Percentiles rank a stretch among this genome's conserved stretches.
Evolutionary conservation across 2,329 filamentous ascomycete genomes (phyloP).

Genomic region (Cordyceps fumosorosea): DNA sequence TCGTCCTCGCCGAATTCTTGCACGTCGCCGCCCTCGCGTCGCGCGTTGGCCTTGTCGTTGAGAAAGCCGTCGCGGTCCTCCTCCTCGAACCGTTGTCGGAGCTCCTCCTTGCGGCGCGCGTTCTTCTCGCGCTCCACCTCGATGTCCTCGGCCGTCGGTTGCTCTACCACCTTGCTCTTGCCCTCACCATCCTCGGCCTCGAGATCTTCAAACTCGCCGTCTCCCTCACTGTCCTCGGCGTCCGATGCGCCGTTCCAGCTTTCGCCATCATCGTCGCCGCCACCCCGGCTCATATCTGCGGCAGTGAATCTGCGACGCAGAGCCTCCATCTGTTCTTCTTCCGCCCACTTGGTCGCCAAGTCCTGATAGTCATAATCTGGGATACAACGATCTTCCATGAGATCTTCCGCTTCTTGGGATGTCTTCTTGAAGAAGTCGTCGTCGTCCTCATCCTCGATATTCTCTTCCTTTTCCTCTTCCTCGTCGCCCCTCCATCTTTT

Average conservation of each 20-base stretch:
- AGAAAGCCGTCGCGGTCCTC: conserved; percentile 95
- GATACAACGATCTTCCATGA: conserved; percentile 72
- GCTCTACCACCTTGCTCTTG: conserved; percentile 26
- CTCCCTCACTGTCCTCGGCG: conserved; percentile 45
- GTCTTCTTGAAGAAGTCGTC: conserved; percentile 61
- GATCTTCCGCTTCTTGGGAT: conserved; percentile 59
- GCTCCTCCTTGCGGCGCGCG: conserved; percentile 85
- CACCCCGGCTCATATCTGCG: conserved; percentile 43
- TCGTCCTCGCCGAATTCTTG: conserved; percentile 94
- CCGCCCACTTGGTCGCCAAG: conserved; percentile 79
- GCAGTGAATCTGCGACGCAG: conserved; percentile 72
- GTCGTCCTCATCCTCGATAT: conserved; percentile 51
- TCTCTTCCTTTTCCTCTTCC: conserved; percentile 48
- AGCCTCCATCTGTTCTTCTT: conserved; percentile 67
- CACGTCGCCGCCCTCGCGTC: conserved; percentile 57
- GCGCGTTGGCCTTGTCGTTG: conserved; percentile 77
- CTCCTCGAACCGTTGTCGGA: conserved; percentile 91
- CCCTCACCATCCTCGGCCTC: conserved; percentile 62
- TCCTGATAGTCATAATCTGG: conserved; percentile 74
- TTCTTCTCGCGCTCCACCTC: conserved; percentile 88
- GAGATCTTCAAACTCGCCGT: conserved; percentile 48
- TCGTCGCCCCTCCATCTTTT: conserved; percentile 71
- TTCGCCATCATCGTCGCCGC: conserved; percentile 38
- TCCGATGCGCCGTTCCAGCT: conserved; percentile 47
- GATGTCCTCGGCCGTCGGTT: conserved; percentile 46